A percentile compares a stretch with the other conserved stretches of the same genome.
These are phyloP conservation scores for Brassica rapa DNA, from an alignment of 345 rosid species.

Conservation along the genomic window DNA sequence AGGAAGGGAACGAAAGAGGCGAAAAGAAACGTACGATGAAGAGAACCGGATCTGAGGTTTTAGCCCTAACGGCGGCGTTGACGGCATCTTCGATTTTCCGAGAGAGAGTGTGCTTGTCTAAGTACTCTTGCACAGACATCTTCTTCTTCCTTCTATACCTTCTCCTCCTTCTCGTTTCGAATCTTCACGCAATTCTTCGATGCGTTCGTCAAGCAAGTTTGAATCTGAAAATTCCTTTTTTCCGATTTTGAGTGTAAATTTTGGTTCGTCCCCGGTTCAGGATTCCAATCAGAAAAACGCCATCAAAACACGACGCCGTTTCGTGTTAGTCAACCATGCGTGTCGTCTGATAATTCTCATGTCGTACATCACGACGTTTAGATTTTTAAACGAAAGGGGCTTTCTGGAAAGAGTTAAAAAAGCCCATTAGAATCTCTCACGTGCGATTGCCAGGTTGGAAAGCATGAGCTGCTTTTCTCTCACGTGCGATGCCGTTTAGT, in stretches of 20 bases:
- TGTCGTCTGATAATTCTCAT: neutral
- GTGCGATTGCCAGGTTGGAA: neutral
- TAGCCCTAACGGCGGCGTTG: constrained; percentile 95
- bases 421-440: neutral
- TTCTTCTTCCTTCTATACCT: constrained; percentile 8
- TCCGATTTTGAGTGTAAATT: constrained; percentile 11
- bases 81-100: constrained; percentile 99
- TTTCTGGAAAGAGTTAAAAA: neutral
- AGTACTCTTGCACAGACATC: constrained; percentile 95
- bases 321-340: accelerated
- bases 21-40: constrained; percentile 63
- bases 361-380: constrained; percentile 11
- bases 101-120: constrained; percentile 86
- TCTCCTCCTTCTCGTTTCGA: constrained; percentile 4
- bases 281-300: neutral
- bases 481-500: neutral
- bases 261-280: constrained; percentile 30
- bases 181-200: constrained; percentile 12
- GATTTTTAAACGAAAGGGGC: neutral
- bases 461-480: neutral
- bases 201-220: constrained; percentile 22
- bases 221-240: constrained; percentile 30
- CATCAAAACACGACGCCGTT: constrained; percentile 10
- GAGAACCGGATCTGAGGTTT: constrained; percentile 90
- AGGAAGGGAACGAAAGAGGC: neutral